Base-by-base conservation (phyloP, 441 rosid species). In the Aleurites moluccanus region DNA sequence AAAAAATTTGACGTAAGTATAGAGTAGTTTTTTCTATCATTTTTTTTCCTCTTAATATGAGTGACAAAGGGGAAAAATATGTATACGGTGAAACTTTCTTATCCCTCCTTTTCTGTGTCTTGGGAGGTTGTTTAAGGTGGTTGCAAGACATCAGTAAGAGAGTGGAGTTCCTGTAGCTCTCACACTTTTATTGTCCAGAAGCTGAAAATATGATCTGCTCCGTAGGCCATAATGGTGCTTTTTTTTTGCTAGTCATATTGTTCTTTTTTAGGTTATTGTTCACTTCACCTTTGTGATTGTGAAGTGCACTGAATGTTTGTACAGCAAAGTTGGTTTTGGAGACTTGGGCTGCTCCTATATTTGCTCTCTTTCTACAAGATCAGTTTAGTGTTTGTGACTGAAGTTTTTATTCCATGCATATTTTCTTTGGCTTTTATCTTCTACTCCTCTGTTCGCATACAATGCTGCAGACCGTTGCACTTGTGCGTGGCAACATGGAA, bases 401-500 rank as follows among this genome's bases (percentile, higher is more conserved):
- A 56, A n/a, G 25, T 21, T 21, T n/a, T 56, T 56, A 21, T n/a
- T 9, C 20, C 7, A 10, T n/a, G 13, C 2, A 56, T 56, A 21
- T 56, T 53, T 56, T 15, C 3, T n/a, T 21, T 56, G 25, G 60
- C 25, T 3, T 21, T 56, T 45, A 38, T 35, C 42, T 30, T 57
- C 57, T 42, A 53, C 57, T 42, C 15, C 40, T 63, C 9, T 33
- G 8, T 64, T 14, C 28, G 18, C 40, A 16, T 56, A 57, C 50
- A 20, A 69, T 86, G 76, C 80, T 61, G 44, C 90, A 96, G 98
- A 80, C 99, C 99, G 25, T 83, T 96, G 84, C 99, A 94, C 88
- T 83, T 92, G 85, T 91, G 97, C 80, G 86, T 94, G 69, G 87
- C 91, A 77, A 88, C 98, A 59, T 90, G 97, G 91, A 96, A 94